Base-by-base conservation (phyloP, 352 stramenopile species). In the Pythium insidiosum region DNA sequence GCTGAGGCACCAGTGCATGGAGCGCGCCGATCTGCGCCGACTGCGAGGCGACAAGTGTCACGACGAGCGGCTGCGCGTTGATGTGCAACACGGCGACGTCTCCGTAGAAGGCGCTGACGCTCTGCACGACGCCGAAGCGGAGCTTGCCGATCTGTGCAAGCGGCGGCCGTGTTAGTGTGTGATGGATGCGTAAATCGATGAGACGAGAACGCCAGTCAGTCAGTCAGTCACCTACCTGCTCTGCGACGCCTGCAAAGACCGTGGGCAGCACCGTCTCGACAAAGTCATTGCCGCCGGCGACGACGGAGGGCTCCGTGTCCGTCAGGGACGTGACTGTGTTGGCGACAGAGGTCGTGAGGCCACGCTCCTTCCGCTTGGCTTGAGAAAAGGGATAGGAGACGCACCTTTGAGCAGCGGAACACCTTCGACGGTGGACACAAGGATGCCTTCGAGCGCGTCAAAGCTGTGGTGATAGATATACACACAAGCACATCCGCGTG, bases 351-450 rank as follows among this genome's bases (percentile, higher is more conserved):
- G n/a, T n/a, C n/a, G n/a, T n/a, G n/a, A n/a, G n/a, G n/a, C n/a
- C n/a, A n/a, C n/a, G n/a, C n/a, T n/a, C n/a, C n/a, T n/a, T n/a
- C n/a, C n/a, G n/a, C n/a, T n/a, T n/a, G n/a, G n/a, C n/a, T n/a
- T n/a, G n/a, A n/a, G n/a, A n/a, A 20, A 37, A 5, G 34, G 13
- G 20, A 10, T 5, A 9, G 18, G 6, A 41, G 29, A 25, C 35
- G 26, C n/a, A 85, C 72, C 73, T 61, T 82, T 82, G 9, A 88
- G 56, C 4, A 90, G 63, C 16, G 75, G 75, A 9, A 90, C 78
- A 23, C 78, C 78, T 39, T 90, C 78, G 0, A 73, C 80, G 7
- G 78, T 90, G 45, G 69, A 88, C 50, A 90, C 69, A 33, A 90
- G 69, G 44, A 90, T 84, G 41, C 72, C 78, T 38, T 84, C 58